Evolutionary conservation across 176 grass and related monocot genomes (phyloP).

Genomic region (Aegilops tauschii): DNA sequence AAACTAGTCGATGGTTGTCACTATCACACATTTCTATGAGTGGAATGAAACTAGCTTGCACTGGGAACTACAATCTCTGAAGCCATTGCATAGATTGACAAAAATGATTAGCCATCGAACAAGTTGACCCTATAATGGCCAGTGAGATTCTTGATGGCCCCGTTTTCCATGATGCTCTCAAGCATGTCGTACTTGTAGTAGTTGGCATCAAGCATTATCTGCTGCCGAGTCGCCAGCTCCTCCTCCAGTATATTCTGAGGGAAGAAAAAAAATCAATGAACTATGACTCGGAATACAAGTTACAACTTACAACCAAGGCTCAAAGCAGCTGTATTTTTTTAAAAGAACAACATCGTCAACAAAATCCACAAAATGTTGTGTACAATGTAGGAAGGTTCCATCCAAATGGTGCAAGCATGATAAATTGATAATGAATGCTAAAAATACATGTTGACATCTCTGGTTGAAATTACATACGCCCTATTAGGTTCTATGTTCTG

Average conservation of each 20-base stretch:
- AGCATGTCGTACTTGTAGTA: constrained; percentile 52
- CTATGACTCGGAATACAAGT: background rate
- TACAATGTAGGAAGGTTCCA: background rate
- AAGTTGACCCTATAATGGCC: constrained; percentile 43
- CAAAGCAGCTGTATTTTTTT: background rate
- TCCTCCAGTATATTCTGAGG: constrained; percentile 50
- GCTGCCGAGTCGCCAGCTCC: constrained; percentile 52
- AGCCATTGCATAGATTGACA: background rate
- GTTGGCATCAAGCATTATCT: constrained; percentile 38
- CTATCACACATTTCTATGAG: background rate
- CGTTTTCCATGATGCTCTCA: constrained; percentile 32
- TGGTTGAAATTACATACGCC: background rate
- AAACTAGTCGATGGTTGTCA: background rate
- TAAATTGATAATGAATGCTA: background rate
- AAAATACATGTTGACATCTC: background rate
- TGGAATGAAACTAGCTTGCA: background rate
- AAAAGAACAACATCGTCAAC: background rate
- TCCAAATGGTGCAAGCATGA: background rate
- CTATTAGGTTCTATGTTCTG: background rate
- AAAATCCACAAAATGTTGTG: constrained; percentile 14
- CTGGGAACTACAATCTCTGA: background rate
- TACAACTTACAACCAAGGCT: background rate
- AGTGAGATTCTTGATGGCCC: constrained; percentile 26
- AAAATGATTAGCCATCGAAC: constrained; percentile 22
- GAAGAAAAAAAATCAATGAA: background rate